Evolutionary conservation across 169 alveolate genomes (phyloP), one percentile per base, ranked within the genome.

Genomic region (Theileria orientalis): DNA sequence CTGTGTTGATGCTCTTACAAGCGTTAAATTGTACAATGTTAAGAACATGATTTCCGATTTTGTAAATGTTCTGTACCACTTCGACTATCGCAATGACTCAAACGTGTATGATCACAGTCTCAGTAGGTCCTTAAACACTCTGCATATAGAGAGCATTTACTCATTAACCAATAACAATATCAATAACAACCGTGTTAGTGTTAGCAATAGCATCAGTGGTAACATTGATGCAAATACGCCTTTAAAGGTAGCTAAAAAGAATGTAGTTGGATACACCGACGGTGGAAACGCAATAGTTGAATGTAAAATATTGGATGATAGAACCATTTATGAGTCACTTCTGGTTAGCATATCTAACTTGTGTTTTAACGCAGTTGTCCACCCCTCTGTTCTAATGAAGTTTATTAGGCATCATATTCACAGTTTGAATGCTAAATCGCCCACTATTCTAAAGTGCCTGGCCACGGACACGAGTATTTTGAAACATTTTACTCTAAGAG

Each of bases 381-480:
- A 32, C 37, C 21, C 66, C 42, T 3, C 44, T n/a, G 66, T 27
- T 13, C 66, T 56, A 2, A 32, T 56, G 14, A 56, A 16, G 44
- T 27, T 29, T 32, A 23, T 56, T 27, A 56, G 21, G 37, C 21
- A 27, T 37, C 6, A 56, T 30, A 14, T 56, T 8, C 14, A 23
- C 5, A 25, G 21, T 14, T 56, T 23, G 32, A 23, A 19, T 23
- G 14, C 66, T 27, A 1, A 29, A 14, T 56, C 66, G 1, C 66
- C 66, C 16, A 56, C 42, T 27, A 23, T 56, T 30, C 66, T 56
- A 0, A 56, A 56, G 42, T 23, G 42, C 66, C 66, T 56, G 9
- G 14, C 66, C 14, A 56, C 37, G 37, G 5, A 56, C 66, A 29
- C 66, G 0, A 32, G 66, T 3, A 14, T 13, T 32, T 37, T 56